phyloP scores from a whole-genome alignment of 495 filamentous ascomycete species.

The Neurospora sublineolata region DNA sequence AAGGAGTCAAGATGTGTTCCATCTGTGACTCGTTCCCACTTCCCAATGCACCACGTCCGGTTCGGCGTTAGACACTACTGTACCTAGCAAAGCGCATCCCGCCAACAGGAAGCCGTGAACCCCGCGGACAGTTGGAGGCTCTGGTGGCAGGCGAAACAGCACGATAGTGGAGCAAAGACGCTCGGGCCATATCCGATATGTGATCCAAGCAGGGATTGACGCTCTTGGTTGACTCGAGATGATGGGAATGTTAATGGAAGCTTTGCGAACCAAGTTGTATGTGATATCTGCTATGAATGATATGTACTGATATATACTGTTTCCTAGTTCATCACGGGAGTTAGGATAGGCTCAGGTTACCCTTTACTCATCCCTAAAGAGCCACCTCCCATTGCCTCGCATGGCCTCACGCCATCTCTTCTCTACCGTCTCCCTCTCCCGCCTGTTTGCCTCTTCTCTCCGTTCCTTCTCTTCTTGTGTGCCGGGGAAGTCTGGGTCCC shows the following conservation, averaged over 20 bases:
- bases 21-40: not conserved
- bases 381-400: constrained; percentile 60
- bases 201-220: not conserved
- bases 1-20: not conserved
- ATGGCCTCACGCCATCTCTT: constrained; percentile 74
- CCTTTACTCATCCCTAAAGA: constrained; percentile 65
- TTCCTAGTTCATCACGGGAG: not conserved
- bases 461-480: constrained; percentile 66
- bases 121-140: not conserved
- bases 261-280: not conserved
- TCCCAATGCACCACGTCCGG: not conserved
- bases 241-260: not conserved
- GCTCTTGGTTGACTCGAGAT: not conserved
- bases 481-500: constrained; percentile 75
- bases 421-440: constrained; percentile 51
- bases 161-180: not conserved
- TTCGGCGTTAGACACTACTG: not conserved
- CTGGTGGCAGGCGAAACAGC: not conserved
- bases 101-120: not conserved
- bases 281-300: not conserved
- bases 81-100: not conserved
- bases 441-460: constrained; percentile 45
- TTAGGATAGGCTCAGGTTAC: not conserved
- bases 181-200: not conserved
- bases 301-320: not conserved